Evolutionary conservation across 208 protist genomes (phyloP).

Genomic region (Polymyxa betae): DNA sequence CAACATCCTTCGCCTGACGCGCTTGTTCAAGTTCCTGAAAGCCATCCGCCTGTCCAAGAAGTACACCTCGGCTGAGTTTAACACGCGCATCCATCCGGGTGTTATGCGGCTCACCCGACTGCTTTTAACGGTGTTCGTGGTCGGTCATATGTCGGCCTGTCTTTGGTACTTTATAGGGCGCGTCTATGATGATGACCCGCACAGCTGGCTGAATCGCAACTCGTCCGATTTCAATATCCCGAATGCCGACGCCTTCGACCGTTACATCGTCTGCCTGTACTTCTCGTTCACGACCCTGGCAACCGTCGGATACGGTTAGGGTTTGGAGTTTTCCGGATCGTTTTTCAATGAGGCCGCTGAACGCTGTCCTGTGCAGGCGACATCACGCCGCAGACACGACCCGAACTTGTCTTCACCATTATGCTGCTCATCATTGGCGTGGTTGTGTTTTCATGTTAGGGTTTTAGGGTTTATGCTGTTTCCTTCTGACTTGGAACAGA

Average conservation of each 20-base stretch:
- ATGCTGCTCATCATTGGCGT: slow-evolving; percentile 36
- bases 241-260: background rate
- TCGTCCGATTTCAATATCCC: background rate
- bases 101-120: background rate
- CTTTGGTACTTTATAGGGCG: slow-evolving; percentile 43
- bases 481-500: background rate
- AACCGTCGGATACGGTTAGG: slow-evolving; percentile 6
- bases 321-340: background rate
- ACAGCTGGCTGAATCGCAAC: slow-evolving; percentile 1
- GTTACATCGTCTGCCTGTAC: slow-evolving; percentile 36
- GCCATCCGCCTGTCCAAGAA: background rate
- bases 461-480: no score
- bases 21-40: slow-evolving; percentile 23
- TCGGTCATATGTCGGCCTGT: slow-evolving; percentile 2
- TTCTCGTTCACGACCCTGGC: slow-evolving; percentile 47
- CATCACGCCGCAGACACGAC: slow-evolving; percentile 15
- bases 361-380: background rate
- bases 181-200: background rate
- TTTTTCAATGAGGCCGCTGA: background rate
- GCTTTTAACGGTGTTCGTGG: background rate
- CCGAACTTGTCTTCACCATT: slow-evolving; percentile 35
- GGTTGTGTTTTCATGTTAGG: background rate
- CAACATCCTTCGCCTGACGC: slow-evolving; percentile 3
- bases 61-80: background rate
- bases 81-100: slow-evolving; percentile 25